A percentile compares a stretch with the other conserved stretches of the same genome.
phyloP scores from a whole-genome alignment of 331 rosid genomes.

The Quercus phellos region DNA sequence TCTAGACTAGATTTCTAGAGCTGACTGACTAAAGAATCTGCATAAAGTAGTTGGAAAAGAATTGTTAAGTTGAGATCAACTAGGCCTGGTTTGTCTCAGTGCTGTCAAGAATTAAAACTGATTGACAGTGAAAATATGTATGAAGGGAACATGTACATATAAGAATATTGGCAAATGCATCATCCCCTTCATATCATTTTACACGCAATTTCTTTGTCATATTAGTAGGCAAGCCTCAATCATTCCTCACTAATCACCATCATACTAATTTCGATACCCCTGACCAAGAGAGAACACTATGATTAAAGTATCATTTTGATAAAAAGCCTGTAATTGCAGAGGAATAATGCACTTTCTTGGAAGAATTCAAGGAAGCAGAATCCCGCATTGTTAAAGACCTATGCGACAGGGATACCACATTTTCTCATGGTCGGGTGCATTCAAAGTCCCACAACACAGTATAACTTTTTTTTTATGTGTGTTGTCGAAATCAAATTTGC shows the following conservation, averaged over 20 bases:
- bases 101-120: not conserved
- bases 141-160: not conserved
- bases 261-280: not conserved
- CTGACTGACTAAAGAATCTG: not conserved
- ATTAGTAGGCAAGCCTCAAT: not conserved
- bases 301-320: conserved; percentile 20
- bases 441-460: conserved; percentile 7
- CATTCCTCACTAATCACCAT: not conserved
- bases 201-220: not conserved
- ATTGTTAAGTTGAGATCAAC: not conserved
- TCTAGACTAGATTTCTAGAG: not conserved
- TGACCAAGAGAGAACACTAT: not conserved
- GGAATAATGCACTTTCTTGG: conserved; percentile 30
- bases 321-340: conserved; percentile 23
- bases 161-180: not conserved
- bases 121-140: not conserved
- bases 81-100: not conserved
- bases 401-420: conserved; percentile 16
- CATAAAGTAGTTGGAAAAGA: not conserved
- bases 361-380: conserved; percentile 20
- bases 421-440: conserved; percentile 9
- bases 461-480: conserved; percentile 23
- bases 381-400: conserved; percentile 7
- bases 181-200: not conserved
- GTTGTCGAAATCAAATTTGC: conserved; percentile 29